Evolutionary conservation across 352 stramenopile species (phyloP), one percentile per base, ranked within the genome.

Genomic region (Thalassiosira exigua): DNA sequence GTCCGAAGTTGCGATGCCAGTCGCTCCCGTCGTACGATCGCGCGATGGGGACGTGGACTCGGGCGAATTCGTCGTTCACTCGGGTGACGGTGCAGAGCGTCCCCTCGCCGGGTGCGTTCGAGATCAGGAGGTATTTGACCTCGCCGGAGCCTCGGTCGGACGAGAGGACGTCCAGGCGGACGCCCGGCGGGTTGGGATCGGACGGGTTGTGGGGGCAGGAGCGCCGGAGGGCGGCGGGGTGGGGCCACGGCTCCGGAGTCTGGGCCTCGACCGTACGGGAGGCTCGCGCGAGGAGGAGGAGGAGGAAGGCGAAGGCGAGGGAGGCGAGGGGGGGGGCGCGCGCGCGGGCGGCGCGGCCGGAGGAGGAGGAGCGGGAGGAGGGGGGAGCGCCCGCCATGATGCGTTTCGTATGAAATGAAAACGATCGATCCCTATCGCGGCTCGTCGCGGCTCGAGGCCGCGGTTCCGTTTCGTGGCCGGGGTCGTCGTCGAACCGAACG

Each of bases 71-170:
- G 24, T 67, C 27, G 27, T 67, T 33, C 21, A 54, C 32, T 2
- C 57, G 57, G 7, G 57, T 67, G 17, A 67, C 7, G 1, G 57
- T 67, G n/a, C 57, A 67, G n/a, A 67, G 27, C 22, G 27, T 54
- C 30, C 57, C 27, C 4, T 0, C 1, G 32, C 30, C 17, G 19
- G 14, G 12, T 12, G 7, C 21, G n/a, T 29, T 29, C n/a, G 39
- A 21, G 32, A 67, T 27, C 22, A 67, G 33, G 17, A 67, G 7
- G 7, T 44, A 14, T 32, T 61, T 61, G 7, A 11, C 26, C 0
- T 42, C 53, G 9, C 26, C 26, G 2, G n/a, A 4, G 1, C 53
- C 53, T 36, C 24, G 32, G 27, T 61, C 53, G 21, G 17, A 21
- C 24, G 53, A 61, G 53, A 61, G 53, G 26, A 7, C 12, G 27